Evolutionary conservation across 495 filamentous ascomycete species (phyloP), one percentile per base, ranked within the genome.

Genomic region (Tetracladium setigerum): DNA sequence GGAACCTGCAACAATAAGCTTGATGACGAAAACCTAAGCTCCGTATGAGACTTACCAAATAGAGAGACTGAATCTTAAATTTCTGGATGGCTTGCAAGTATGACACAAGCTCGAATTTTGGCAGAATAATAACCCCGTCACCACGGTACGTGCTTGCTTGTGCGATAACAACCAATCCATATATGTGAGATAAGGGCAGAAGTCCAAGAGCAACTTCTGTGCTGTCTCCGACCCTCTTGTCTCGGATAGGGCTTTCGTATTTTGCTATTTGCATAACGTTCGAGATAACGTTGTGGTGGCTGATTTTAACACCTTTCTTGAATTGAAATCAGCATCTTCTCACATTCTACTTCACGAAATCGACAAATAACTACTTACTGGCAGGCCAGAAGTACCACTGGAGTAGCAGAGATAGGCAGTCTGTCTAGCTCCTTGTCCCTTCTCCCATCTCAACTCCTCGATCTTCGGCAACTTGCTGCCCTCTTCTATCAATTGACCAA

Each of bases 271-370:
- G 84, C 55, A 92, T 59, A 1, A 78, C 74, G 56, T 95, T 95
- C 24, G 87, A 79, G 41, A 95, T 95, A 14, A 95, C 84, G 59
- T 95, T 95, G 13, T 71, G 66, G 64, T 95, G 89, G 12, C 87
- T 83, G 52, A 95, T 88, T 88, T 89, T 95, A 32, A 94, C 89
- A 19, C 87, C 89, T 88, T 95, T 95, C 83, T 91, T 44, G 19
- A 52, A 16, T n/a, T 17, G 10, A 27, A 34, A 35, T 49, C 15
- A 33, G 33, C 18, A 41, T 18, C 6, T 5, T 31, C 22, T 27
- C 27, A 24, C 24, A 32, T 42, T 40, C 13, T 40, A 38, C 7
- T 27, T 27, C 16, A 15, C n/a, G 41, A 45, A 14, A 35, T n/a
- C 32, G n/a, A 15, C 38, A 38, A 42, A 44, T 35, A 30, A 13